Base-by-base conservation (phyloP, 257 asterid species). In the Jasminum sambac region DNA sequence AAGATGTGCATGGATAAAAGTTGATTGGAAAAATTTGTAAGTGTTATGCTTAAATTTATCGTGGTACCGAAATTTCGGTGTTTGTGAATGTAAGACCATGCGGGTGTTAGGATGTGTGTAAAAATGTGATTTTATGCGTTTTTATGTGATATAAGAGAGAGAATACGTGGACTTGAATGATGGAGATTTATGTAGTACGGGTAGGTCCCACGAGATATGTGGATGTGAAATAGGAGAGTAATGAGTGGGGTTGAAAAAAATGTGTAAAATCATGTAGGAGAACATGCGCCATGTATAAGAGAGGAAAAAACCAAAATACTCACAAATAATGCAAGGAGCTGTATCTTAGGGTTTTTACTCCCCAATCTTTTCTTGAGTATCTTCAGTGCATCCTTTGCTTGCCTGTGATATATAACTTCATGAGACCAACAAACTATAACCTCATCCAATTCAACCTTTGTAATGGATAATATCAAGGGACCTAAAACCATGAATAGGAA, bases 311-410 rank as follows among this genome's bases (percentile, higher is more conserved):
- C 2, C 9, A 24, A 61, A 72, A 59, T 57, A 82, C 98, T 85
- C 84, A 95, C 99, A 78, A 91, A 88, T 76, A 95, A 83, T 0
- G 94, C 81, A 76, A 95, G 98, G 71, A 91, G 88, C 84, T 95
- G 99, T 75, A 84, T 89, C 76, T 95, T 89, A 41, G 96, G 96
- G 82, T 85, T 95, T 78, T 91, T 95, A 70, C 76, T 84, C 74
- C 86, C 96, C 63, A 95, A 75, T 57, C 88, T 93, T 80, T 95
- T 91, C 93, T 95, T 95, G 73, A 95, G 79, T 77, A 82, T 79
- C 92, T 95, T 95, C 77, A 95, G 76, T 37, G 94, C 98, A 68
- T 91, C 97, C 86, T 95, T 95, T 17, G 95, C 75, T 82, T 95
- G 99, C 81, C 99, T 95, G 89, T 48, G 37, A 70, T 19, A 6